A percentile compares a stretch with the other conserved stretches of the same genome.
phyloP scores from a whole-genome alignment of 768 basidiomycete genomes.

The Suillus luteus region DNA sequence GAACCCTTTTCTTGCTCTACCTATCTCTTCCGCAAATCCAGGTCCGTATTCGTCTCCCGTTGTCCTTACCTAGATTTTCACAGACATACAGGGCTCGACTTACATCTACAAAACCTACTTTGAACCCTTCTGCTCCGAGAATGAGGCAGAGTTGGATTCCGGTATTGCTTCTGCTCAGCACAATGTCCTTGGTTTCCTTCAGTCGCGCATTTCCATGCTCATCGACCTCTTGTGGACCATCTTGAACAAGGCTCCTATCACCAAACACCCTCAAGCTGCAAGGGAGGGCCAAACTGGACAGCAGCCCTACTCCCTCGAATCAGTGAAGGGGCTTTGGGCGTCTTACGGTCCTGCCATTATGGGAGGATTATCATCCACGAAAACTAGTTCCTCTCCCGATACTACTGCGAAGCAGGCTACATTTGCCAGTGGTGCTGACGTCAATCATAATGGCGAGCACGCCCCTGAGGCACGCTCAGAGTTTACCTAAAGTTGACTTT shows the following conservation, averaged over 20 bases:
- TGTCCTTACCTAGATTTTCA: conserved; percentile 14
- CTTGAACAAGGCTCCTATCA: conserved; percentile 42
- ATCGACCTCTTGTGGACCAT: conserved; percentile 49
- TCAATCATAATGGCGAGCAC: conserved; percentile 10
- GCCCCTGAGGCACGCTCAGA: conserved; percentile 2
- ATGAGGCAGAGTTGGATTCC: conserved; percentile 63
- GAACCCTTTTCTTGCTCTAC: conserved; percentile 69
- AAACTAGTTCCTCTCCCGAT: conserved; percentile 8
- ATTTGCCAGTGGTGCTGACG: conserved; percentile 12
- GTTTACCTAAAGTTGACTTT: background rate
- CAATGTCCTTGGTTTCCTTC: conserved; percentile 56
- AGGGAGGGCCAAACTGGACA: conserved; percentile 25
- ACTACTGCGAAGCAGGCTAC: conserved; percentile 17
- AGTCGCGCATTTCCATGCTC: conserved; percentile 48
- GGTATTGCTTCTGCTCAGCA: conserved; percentile 55
- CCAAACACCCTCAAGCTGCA: conserved; percentile 27
- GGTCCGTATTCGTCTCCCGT: conserved; percentile 37
- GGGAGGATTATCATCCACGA: conserved; percentile 28
- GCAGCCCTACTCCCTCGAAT: conserved; percentile 30
- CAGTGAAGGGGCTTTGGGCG: conserved; percentile 42
- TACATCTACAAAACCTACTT: conserved; percentile 63
- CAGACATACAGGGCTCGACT: conserved; percentile 56
- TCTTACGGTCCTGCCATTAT: conserved; percentile 43
- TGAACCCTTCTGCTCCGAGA: conserved; percentile 58
- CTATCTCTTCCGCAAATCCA: conserved; percentile 69